Evolutionary conservation across 2,329 filamentous ascomycete genomes (phyloP), one percentile per base, ranked within the genome.

Genomic region (Kalmusia sp.): DNA sequence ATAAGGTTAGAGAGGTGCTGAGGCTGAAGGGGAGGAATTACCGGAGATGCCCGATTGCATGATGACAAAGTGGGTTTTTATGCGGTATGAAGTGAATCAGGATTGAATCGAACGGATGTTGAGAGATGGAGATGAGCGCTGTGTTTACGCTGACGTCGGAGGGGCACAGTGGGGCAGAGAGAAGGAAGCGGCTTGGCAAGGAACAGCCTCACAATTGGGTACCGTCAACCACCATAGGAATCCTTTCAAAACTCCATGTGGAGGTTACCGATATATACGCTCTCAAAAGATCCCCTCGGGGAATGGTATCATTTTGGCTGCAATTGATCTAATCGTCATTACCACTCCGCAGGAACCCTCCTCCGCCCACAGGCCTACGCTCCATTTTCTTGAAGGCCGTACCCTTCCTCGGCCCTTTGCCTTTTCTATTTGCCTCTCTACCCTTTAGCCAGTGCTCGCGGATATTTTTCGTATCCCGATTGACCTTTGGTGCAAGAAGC

Each of bases 41-140:
- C 88, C 88, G 76, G 87, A 85, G 64, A 92, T 92, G 75, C 89
- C 89, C 30, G 89, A 92, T 80, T 92, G 89, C 89, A 92, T 92
- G 49, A 64, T 82, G 53, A n/a, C n/a, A n/a, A n/a, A n/a, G 22
- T 24, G 17, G n/a, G 3, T 19, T 30, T 19, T 37, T 35, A 14
- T 44, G 28, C 3, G n/a, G 12, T 9, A n/a, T 22, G 25, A 11
- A 19, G n/a, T 27, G 3, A 7, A 31, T 17, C 22, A 27, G 21
- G 24, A 31, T 28, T 17, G 9, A 21, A 22, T 28, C 15, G 22
- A 27, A 34, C 12, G 37, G 15, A 28, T 27, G 22, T 6, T 30
- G 24, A 47, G 30, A n/a, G 19, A 24, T 25, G 44, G 39, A 30
- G 24, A 31, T 24, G 8, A 37, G 38, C 51, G 49, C 40, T 38